Percentiles rank a stretch among this genome's conserved stretches.
Evolutionary conservation across 2,329 filamentous ascomycete species (phyloP).

Genomic region (Colletotrichum noveboracense): DNA sequence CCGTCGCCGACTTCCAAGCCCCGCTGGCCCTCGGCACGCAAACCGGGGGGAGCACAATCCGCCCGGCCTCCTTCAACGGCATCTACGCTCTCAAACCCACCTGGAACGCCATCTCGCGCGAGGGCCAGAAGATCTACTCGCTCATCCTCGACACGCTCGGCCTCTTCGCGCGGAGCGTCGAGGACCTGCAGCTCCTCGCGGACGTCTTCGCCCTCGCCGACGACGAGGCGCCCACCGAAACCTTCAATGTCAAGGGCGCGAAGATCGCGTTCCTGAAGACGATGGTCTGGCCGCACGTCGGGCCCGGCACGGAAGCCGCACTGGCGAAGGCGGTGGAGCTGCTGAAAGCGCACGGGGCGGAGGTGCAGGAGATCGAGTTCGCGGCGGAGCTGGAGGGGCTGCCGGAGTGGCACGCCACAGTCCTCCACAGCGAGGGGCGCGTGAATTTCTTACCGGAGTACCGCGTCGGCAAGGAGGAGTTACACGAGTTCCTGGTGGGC

Average conservation of each 20-base stretch:
- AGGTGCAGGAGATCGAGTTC: constrained; percentile 60
- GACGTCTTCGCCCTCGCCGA: constrained; percentile 60
- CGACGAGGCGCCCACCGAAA: constrained; percentile 39
- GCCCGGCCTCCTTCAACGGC: constrained; percentile 69
- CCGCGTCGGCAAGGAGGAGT: constrained; percentile 46
- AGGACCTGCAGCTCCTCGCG: constrained; percentile 62
- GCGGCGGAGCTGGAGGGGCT: constrained; percentile 53
- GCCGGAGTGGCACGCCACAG: constrained; percentile 55
- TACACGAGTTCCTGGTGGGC: constrained; percentile 48
- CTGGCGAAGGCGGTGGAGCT: constrained; percentile 44
- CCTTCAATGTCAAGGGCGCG: constrained; percentile 46
- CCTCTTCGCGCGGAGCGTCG: constrained; percentile 61
- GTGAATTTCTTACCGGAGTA: constrained; percentile 61
- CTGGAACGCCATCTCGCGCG: constrained; percentile 65
- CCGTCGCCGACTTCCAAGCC: constrained; percentile 68
- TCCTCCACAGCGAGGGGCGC: constrained; percentile 58
- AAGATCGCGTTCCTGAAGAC: constrained; percentile 62
- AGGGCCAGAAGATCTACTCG: constrained; percentile 65
- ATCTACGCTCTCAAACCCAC: constrained; percentile 71
- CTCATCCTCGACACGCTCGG: constrained; percentile 67
- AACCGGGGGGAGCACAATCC: constrained; percentile 68
- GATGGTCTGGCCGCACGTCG: constrained; percentile 53
- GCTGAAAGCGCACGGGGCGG: constrained; percentile 52
- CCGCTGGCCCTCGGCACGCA: constrained; percentile 69
- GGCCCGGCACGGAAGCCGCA: constrained; percentile 46